Conservation (phyloP, 768 basidiomycete species). For the Lactarius pseudohatsudake region DNA sequence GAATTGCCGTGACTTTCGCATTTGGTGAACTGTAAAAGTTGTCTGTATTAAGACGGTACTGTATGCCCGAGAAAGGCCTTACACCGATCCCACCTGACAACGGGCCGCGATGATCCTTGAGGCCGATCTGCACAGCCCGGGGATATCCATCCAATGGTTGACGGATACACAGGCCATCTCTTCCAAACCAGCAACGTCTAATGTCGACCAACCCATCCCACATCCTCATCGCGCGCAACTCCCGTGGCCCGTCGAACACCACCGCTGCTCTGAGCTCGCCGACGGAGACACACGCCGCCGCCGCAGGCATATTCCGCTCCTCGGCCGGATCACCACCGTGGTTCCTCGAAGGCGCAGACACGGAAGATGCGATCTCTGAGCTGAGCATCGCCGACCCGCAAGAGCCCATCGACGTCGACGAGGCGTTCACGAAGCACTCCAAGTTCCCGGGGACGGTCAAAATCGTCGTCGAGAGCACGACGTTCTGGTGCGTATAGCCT, state of each 20-base stretch:
- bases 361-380: conserved; percentile 66
- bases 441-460: conserved; percentile 85
- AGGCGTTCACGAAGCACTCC: conserved; percentile 68
- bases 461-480: conserved; percentile 84
- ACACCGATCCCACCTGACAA: neutral
- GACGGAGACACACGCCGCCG: conserved; percentile 86
- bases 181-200: conserved; percentile 3
- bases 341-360: conserved; percentile 74
- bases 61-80: neutral
- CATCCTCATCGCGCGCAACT: conserved; percentile 85
- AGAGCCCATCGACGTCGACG: conserved; percentile 71
- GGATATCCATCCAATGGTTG: neutral
- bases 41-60: neutral
- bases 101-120: conserved; percentile 3
- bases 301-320: conserved; percentile 79
- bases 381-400: conserved; percentile 65
- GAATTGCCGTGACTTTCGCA: neutral
- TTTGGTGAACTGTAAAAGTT: neutral
- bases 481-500: conserved; percentile 65
- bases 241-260: conserved; percentile 71
- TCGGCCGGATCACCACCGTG: conserved; percentile 72
- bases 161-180: neutral
- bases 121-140: neutral
- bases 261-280: conserved; percentile 81
- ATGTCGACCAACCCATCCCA: conserved; percentile 81